Evolutionary conservation across 1,284 basidiomycete species (phyloP).

Genomic region (Trichosporon faecale): DNA sequence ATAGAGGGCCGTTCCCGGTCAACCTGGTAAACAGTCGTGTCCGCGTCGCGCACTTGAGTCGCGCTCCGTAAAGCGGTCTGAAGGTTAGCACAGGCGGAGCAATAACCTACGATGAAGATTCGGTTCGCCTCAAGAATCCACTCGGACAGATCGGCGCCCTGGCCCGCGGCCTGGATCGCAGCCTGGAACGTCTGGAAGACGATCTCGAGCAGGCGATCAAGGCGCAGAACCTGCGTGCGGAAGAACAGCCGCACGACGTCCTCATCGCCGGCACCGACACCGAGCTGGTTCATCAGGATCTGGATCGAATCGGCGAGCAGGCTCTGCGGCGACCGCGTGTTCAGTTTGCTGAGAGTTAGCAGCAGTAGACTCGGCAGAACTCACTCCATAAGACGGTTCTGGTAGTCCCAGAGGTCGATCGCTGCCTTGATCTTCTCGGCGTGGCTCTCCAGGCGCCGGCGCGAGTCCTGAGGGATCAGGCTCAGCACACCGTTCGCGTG

Average conservation of each 20-base stretch:
- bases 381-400: slow-evolving; percentile 59
- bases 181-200: slow-evolving; percentile 40
- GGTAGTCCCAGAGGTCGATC: slow-evolving; percentile 75
- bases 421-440: slow-evolving; percentile 84
- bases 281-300: slow-evolving; percentile 36
- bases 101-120: slow-evolving; percentile 62
- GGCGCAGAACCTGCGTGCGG: slow-evolving; percentile 60
- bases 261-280: slow-evolving; percentile 55
- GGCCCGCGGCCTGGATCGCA: slow-evolving; percentile 25
- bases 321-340: slow-evolving; percentile 37
- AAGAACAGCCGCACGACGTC: slow-evolving; percentile 82
- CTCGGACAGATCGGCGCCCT: slow-evolving; percentile 47
- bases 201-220: slow-evolving; percentile 46
- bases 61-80: slow-evolving; percentile 72
- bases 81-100: slow-evolving; percentile 6
- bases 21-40: slow-evolving; percentile 71
- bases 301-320: slow-evolving; percentile 53
- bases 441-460: slow-evolving; percentile 74
- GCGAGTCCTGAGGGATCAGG: slow-evolving; percentile 75
- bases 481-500: slow-evolving; percentile 74
- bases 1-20: slow-evolving; percentile 58
- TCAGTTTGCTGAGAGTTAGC: slow-evolving; percentile 32
- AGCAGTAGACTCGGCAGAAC: slow-evolving; percentile 13
- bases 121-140: slow-evolving; percentile 68
- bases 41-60: slow-evolving; percentile 68